Percentiles rank a stretch among this genome's conserved stretches.
phyloP scores from a whole-genome alignment of 2,329 filamentous ascomycete genomes.

The Eutypella sp. region DNA sequence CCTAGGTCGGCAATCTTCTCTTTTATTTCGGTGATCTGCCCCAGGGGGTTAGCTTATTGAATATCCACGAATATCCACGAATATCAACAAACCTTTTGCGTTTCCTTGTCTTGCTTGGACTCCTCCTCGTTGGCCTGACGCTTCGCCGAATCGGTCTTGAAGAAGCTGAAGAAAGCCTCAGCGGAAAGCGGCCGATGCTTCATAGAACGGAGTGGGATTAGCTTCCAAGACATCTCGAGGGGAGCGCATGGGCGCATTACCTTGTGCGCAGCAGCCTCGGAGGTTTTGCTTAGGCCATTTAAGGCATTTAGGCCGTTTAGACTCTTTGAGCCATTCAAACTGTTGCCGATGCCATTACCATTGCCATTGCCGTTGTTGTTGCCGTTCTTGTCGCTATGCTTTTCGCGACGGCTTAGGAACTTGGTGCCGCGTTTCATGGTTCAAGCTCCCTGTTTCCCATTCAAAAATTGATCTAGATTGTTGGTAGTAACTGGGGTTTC shows the following conservation, averaged over 20 bases:
- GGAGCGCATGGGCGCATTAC: conserved; percentile 28
- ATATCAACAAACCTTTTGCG: conserved; percentile 32
- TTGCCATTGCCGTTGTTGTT: too few species aligned
- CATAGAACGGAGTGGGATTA: conserved; percentile 1
- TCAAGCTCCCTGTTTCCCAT: too few species aligned
- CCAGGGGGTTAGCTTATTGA: conserved; percentile 9
- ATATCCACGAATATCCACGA: neutral
- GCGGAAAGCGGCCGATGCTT: conserved; percentile 49
- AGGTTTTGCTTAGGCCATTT: conserved; percentile 52
- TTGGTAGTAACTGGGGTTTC: too few species aligned
- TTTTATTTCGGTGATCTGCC: conserved; percentile 29
- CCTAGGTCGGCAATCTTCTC: conserved; percentile 33
- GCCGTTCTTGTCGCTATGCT: conserved; percentile 61
- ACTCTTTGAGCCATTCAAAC: too few species aligned
- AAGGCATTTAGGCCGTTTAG: too few species aligned
- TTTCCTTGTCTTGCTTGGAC: conserved; percentile 42
- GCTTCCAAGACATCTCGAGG: conserved; percentile 6
- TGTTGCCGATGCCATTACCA: too few species aligned
- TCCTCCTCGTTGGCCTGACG: conserved; percentile 46
- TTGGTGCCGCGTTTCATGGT: conserved; percentile 53
- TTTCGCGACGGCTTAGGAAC: conserved; percentile 68
- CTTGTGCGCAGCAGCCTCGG: conserved; percentile 47
- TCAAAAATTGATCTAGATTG: too few species aligned
- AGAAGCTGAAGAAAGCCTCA: conserved; percentile 58
- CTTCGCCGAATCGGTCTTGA: conserved; percentile 55